Conservation (phyloP, 176 grass and related monocot genomes). For the Chrysopogon serrulatus region DNA sequence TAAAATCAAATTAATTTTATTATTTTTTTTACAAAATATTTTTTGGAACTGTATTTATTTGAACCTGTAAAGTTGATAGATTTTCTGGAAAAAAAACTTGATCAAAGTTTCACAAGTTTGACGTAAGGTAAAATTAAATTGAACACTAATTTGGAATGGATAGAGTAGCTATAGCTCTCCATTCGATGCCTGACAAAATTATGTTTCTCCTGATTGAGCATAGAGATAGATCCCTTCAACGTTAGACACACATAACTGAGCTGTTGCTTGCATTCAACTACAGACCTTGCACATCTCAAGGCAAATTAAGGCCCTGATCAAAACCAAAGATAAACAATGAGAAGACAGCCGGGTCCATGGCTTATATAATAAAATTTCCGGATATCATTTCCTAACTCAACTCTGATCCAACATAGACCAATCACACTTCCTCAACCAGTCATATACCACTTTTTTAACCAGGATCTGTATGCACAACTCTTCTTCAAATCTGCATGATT, state of each 20-base stretch:
- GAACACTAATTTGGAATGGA: not conserved
- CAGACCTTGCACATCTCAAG: conserved; percentile 27
- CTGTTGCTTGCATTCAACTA: conserved; percentile 33
- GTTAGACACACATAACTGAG: not conserved
- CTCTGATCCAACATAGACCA: conserved; percentile 34
- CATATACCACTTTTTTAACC: not conserved
- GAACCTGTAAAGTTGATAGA: not conserved
- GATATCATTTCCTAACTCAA: not conserved
- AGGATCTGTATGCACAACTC: conserved; percentile 1
- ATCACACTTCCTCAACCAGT: conserved; percentile 12
- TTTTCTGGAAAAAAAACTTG: not conserved
- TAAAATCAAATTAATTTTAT: no score
- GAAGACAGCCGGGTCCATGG: not conserved
- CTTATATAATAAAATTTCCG: not conserved
- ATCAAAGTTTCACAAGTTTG: not conserved
- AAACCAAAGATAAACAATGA: not conserved
- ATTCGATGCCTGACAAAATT: not conserved
- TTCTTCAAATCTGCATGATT: not conserved
- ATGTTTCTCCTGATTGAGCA: not conserved
- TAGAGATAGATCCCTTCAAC: not conserved
- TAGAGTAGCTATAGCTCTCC: not conserved
- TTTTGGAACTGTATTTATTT: not conserved
- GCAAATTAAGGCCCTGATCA: not conserved
- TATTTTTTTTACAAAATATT: not conserved
- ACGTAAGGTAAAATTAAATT: not conserved